phyloP scores from a whole-genome alignment of 1,284 basidiomycete genomes.

The Leucocoprinus gongylophorus region DNA sequence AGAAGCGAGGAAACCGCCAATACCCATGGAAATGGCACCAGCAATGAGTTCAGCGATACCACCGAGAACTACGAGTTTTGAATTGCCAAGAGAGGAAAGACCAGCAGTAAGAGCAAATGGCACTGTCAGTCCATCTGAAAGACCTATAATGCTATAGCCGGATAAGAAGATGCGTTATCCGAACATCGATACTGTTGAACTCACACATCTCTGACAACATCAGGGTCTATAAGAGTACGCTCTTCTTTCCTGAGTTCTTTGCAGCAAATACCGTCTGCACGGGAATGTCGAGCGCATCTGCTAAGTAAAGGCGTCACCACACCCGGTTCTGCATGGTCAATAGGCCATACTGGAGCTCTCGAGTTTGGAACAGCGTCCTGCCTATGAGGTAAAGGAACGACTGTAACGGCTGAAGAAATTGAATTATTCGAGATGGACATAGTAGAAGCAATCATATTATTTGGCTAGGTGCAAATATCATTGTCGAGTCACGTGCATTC shows the following conservation, averaged over 20 bases:
- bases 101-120: slow-evolving; percentile 89
- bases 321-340: slow-evolving; percentile 36
- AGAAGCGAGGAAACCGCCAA: slow-evolving; percentile 94
- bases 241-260: slow-evolving; percentile 78
- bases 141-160: slow-evolving; percentile 78
- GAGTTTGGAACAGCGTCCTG: slow-evolving; percentile 16
- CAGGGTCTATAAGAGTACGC: slow-evolving; percentile 74
- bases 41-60: slow-evolving; percentile 91
- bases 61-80: slow-evolving; percentile 83
- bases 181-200: slow-evolving; percentile 21
- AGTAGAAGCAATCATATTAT: slow-evolving; percentile 4
- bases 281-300: slow-evolving; percentile 53
- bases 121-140: slow-evolving; percentile 94
- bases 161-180: not conserved
- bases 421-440: slow-evolving; percentile 17
- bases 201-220: slow-evolving; percentile 78
- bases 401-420: slow-evolving; percentile 17
- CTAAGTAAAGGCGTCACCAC: slow-evolving; percentile 41
- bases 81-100: slow-evolving; percentile 85
- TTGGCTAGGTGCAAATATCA: not conserved
- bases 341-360: slow-evolving; percentile 58
- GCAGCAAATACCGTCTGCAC: slow-evolving; percentile 67
- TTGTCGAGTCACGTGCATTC: not conserved
- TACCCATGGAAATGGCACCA: slow-evolving; percentile 96
- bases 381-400: slow-evolving; percentile 22